Conservation (phyloP, 768 basidiomycete genomes). For the Naganishia randhawae region DNA sequence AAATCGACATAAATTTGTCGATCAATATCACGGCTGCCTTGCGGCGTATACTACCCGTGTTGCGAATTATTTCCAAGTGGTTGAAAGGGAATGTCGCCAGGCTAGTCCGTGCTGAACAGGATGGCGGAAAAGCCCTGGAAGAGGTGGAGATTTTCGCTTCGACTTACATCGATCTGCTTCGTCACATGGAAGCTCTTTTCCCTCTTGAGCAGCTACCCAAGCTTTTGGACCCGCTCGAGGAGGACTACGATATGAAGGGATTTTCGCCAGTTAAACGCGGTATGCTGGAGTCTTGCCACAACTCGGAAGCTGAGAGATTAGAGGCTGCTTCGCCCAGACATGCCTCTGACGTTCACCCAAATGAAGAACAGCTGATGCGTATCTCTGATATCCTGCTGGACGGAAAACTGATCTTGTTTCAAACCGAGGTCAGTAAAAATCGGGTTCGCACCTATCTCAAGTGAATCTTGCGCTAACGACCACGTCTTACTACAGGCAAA, state of each 20-base stretch:
- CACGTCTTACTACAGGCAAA: background rate
- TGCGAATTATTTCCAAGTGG: conserved; percentile 89
- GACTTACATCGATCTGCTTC: conserved; percentile 65
- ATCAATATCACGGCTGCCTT: conserved; percentile 71
- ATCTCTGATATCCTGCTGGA: conserved; percentile 79
- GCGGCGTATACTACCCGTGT: conserved; percentile 75
- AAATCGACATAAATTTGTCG: conserved; percentile 13
- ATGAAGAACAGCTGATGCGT: conserved; percentile 92
- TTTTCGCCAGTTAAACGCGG: conserved; percentile 74
- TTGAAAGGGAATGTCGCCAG: conserved; percentile 60
- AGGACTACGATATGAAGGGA: conserved; percentile 82
- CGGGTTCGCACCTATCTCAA: background rate
- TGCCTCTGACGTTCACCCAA: conserved; percentile 64
- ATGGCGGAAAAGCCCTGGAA: conserved; percentile 43
- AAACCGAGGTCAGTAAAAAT: conserved; percentile 57
- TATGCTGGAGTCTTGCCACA: conserved; percentile 46
- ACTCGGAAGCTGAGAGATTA: background rate
- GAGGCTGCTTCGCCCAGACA: background rate
- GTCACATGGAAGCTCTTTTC: conserved; percentile 63
- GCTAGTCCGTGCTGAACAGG: conserved; percentile 49
- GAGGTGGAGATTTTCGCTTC: conserved; percentile 64
- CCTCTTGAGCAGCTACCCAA: conserved; percentile 62
- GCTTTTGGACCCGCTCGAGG: conserved; percentile 66
- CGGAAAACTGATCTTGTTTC: conserved; percentile 59
- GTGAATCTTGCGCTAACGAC: background rate